Conservation (phyloP, 345 rosid species). For the Schrenkiella parvula region DNA sequence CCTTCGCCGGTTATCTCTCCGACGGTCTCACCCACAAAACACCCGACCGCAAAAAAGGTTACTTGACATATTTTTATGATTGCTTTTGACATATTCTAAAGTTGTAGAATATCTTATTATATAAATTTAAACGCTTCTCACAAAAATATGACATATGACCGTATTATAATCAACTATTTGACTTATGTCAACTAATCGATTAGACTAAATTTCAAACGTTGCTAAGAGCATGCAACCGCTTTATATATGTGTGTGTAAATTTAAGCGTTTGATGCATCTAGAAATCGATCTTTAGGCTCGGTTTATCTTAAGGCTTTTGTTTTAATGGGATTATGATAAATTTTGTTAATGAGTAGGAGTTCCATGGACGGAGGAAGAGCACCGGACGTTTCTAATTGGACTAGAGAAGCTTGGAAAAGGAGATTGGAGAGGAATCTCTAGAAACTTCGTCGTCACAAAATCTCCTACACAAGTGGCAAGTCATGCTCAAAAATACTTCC, state of each 20-base stretch:
- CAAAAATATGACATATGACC: neutral
- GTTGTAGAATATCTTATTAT: neutral
- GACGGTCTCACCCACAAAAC: slow-evolving; percentile 29
- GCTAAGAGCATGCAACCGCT: neutral
- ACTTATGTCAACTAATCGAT: neutral
- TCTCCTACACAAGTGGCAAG: slow-evolving; percentile 86
- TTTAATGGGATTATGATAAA: neutral
- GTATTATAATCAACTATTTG: neutral
- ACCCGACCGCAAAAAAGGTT: slow-evolving; percentile 35
- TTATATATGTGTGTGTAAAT: neutral
- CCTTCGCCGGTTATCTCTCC: slow-evolving; percentile 29
- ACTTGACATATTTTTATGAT: neutral
- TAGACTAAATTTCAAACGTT: neutral
- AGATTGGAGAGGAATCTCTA: slow-evolving; percentile 78
- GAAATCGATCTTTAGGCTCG: neutral
- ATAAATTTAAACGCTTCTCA: neutral
- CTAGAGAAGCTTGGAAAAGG: slow-evolving; percentile 75
- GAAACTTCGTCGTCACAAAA: slow-evolving; percentile 70
- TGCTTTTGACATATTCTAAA: neutral
- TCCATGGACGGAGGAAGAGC: slow-evolving; percentile 85
- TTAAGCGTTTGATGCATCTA: neutral
- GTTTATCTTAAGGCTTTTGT: neutral
- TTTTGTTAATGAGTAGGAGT: slow-evolving; percentile 41
- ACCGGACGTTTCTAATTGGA: slow-evolving; percentile 55
- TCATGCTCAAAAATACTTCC: slow-evolving; percentile 78